A percentile compares a stretch with the other conserved stretches of the same genome.
These are phyloP conservation scores for Ciborinia camelliae DNA, from an alignment of 2,329 filamentous ascomycete species.

Conservation along the genomic window DNA sequence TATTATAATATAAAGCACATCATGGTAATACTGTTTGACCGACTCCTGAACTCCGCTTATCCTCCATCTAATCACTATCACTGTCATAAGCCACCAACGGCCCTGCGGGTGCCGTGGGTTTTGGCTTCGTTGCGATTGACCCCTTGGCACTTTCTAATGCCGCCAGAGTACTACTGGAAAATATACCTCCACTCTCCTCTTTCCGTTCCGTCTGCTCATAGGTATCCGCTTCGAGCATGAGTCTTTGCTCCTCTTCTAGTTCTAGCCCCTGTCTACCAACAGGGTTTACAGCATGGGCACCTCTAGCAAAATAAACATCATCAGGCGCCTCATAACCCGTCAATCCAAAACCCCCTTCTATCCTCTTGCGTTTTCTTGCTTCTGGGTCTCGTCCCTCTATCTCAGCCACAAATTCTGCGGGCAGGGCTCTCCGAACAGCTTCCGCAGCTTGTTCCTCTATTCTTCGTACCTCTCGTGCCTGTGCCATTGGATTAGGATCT, in stretches of 20 bases:
- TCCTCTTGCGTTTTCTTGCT: slow-evolving; percentile 80
- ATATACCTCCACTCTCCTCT: slow-evolving; percentile 56
- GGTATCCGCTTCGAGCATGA: slow-evolving; percentile 51
- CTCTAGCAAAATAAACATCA: slow-evolving; percentile 85
- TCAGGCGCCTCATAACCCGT: slow-evolving; percentile 80
- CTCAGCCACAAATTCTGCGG: slow-evolving; percentile 87
- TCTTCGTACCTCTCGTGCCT: slow-evolving; percentile 81
- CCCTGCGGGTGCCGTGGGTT: slow-evolving; percentile 56
- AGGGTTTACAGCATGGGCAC: slow-evolving; percentile 64
- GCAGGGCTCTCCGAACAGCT: slow-evolving; percentile 81
- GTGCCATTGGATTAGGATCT: slow-evolving; percentile 91
- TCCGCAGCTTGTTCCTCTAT: slow-evolving; percentile 97
- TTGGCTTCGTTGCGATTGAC: slow-evolving; percentile 47
- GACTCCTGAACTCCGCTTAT: slow-evolving; percentile 24
- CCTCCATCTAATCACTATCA: slow-evolving; percentile 62
- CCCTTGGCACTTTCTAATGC: slow-evolving; percentile 63
- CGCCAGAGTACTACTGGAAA: slow-evolving; percentile 78
- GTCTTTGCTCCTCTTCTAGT: slow-evolving; percentile 57
- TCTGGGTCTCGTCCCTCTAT: slow-evolving; percentile 89
- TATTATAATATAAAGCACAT: slow-evolving; percentile 15
- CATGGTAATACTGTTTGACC: neutral
- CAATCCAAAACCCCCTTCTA: slow-evolving; percentile 84
- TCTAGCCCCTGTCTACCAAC: slow-evolving; percentile 57
- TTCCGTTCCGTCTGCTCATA: slow-evolving; percentile 42
- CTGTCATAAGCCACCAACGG: slow-evolving; percentile 87